Conservation (phyloP, 2,329 filamentous ascomycete species). For the Xylaria multiplex region DNA sequence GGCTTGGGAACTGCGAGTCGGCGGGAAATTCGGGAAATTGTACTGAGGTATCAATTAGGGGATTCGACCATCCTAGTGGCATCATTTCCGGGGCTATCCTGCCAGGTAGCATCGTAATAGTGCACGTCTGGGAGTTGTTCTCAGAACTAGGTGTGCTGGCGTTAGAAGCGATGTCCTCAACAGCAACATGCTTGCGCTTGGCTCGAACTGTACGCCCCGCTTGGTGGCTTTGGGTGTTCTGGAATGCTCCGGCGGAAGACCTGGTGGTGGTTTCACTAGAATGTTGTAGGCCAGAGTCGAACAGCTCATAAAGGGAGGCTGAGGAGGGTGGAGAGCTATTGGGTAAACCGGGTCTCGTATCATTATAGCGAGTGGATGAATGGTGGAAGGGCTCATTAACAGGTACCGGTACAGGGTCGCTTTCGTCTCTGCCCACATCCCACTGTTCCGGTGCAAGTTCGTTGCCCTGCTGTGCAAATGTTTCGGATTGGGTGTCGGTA, state of each 20-base stretch:
- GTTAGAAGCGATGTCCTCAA: not conserved
- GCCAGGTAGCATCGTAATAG: not conserved
- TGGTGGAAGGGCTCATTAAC: not conserved
- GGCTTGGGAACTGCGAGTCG: not conserved
- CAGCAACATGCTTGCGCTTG: not conserved
- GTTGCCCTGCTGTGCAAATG: conserved; percentile 10
- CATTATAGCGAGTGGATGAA: not conserved
- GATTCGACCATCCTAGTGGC: not conserved
- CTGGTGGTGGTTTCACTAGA: not conserved
- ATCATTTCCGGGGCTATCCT: not conserved
- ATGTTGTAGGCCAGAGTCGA: not conserved
- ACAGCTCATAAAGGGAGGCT: not conserved
- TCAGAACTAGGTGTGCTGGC: conserved; percentile 1
- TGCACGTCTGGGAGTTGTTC: not conserved
- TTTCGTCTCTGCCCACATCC: not conserved
- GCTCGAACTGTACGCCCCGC: not conserved
- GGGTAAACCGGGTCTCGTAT: not conserved
- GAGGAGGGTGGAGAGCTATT: not conserved
- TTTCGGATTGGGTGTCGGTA: conserved; percentile 12
- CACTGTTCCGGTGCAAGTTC: conserved; percentile 9
- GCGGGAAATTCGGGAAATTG: not conserved
- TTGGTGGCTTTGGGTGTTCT: conserved; percentile 1
- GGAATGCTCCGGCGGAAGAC: not conserved
- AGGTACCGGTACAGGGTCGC: conserved; percentile 4
- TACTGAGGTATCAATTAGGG: not conserved